Evolutionary conservation across 2,329 filamentous ascomycete species (phyloP).

Genomic region (Kalaharituber pfeilii): DNA sequence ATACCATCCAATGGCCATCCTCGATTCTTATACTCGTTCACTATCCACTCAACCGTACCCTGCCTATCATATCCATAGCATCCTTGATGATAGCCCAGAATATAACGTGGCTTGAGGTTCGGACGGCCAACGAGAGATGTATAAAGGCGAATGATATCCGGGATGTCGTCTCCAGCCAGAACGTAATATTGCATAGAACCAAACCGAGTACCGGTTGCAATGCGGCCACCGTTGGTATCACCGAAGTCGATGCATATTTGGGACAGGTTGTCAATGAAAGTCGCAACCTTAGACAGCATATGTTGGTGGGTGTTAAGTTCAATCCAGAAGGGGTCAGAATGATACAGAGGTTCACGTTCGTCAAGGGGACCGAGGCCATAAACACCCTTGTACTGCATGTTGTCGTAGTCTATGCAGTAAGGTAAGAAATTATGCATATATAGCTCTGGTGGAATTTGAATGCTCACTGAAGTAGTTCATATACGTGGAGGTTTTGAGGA

Average conservation of each 20-base stretch:
- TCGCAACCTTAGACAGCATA: constrained; percentile 22
- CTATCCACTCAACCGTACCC: too few species aligned
- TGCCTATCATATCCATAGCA: too few species aligned
- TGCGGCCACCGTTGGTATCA: constrained; percentile 20
- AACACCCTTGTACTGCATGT: constrained; percentile 25
- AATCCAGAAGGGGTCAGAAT: constrained; percentile 26
- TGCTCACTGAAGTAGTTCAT: too few species aligned
- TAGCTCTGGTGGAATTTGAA: too few species aligned
- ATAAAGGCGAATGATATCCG: constrained; percentile 24
- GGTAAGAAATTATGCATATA: too few species aligned
- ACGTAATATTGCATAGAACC: constrained; percentile 25
- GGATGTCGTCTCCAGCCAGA: constrained; percentile 24
- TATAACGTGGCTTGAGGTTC: constrained; percentile 26
- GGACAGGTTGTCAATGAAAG: constrained; percentile 29
- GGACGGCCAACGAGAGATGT: constrained; percentile 26
- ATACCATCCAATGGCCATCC: constrained; percentile 27
- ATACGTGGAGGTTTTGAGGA: too few species aligned
- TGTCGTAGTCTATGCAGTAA: constrained; percentile 26
- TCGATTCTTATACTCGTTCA: constrained; percentile 23
- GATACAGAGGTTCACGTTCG: constrained; percentile 24
- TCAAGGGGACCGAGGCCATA: constrained; percentile 24
- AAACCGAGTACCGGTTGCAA: constrained; percentile 26
- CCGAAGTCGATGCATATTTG: constrained; percentile 28
- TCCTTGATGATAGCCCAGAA: constrained; percentile 26
- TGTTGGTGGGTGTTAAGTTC: constrained; percentile 25